Evolutionary conservation across 768 basidiomycete genomes (phyloP), one percentile per base, ranked within the genome.

Genomic region (Psilocybe cubensis): DNA sequence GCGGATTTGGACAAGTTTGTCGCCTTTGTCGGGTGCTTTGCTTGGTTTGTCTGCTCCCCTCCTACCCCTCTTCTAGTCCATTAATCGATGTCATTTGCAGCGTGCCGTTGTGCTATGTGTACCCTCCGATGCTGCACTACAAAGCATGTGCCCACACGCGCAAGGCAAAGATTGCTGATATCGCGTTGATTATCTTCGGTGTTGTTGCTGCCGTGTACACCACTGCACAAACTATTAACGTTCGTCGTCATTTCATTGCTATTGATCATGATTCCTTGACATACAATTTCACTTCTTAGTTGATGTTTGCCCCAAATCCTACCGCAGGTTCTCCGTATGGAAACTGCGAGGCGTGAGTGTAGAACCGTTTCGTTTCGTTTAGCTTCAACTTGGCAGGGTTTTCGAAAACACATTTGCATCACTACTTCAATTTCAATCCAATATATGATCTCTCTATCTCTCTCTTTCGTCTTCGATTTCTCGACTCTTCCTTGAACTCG

Each of bases 1-100:
- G 81, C 77, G 31, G 96, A 97, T 72, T 74, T 98, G 42, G 96
- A 98, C 76, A 98, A 97, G 75, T 97, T 97, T 68, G 96, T 97
- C 14, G 86, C 92, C 14, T 86, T 98, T 65, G 82, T 98, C 57
- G 96, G 96, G 46, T 89, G 91, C 68, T 94, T 95, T 67, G 96
- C 96, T 58, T 97, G 95, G 94, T 94, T 60, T 65, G 91, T 70
- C 42, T 54, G 45, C 21, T 56, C 29, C 41, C 1, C 20, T 45
- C 18, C 41, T 38, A 18, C n/a, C 23, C 47, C 35, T 23, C 21
- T 46, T 9, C 18, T 27, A 9, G 3, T n/a, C 17, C 24, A 41
- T 24, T 9, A 46, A 12, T 28, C 28, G 17, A n/a, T 11, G 38
- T 35, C 11, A 9, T 44, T 47, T 47, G 8, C 46, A 96, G 95